Percentiles rank a stretch among this genome's conserved stretches.
phyloP scores from a whole-genome alignment of 208 protist species.

The Jaenimonas drosophilae region DNA sequence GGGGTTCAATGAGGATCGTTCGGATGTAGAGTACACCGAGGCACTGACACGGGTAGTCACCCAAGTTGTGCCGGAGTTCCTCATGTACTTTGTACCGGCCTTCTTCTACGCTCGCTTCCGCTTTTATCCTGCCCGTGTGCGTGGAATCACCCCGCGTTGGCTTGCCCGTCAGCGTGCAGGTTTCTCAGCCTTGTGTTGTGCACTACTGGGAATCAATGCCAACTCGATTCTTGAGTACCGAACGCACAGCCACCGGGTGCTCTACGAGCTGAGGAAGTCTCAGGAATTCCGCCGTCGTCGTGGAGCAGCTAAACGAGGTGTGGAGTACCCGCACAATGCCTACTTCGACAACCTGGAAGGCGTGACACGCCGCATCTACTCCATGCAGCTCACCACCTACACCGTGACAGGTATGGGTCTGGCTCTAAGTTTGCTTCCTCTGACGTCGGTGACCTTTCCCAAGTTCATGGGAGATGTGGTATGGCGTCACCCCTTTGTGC shows the following conservation, averaged over 20 bases:
- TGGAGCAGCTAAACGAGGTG: slow-evolving; percentile 32
- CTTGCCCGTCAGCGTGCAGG: slow-evolving; percentile 64
- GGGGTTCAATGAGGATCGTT: slow-evolving; percentile 77
- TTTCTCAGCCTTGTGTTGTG: slow-evolving; percentile 64
- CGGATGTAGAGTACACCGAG: slow-evolving; percentile 83
- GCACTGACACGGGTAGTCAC: slow-evolving; percentile 52
- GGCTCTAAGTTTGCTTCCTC: slow-evolving; percentile 45
- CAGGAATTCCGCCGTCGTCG: slow-evolving; percentile 65
- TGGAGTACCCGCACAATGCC: slow-evolving; percentile 46
- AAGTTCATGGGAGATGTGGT: slow-evolving; percentile 85
- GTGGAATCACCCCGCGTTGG: slow-evolving; percentile 71
- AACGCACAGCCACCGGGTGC: slow-evolving; percentile 56
- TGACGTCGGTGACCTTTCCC: slow-evolving; percentile 68
- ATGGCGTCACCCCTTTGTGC: slow-evolving; percentile 78
- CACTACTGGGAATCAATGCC: slow-evolving; percentile 53
- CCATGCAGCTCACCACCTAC: slow-evolving; percentile 62
- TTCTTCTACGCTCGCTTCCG: slow-evolving; percentile 80
- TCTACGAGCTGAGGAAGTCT: slow-evolving; percentile 71
- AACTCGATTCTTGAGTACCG: slow-evolving; percentile 73
- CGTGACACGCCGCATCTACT: slow-evolving; percentile 66
- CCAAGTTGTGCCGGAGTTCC: slow-evolving; percentile 64
- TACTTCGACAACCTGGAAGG: slow-evolving; percentile 76
- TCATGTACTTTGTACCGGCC: slow-evolving; percentile 63
- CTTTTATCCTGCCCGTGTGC: slow-evolving; percentile 62
- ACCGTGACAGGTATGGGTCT: slow-evolving; percentile 30